phyloP scores from a whole-genome alignment of 2,329 filamentous ascomycete species.

The Aspergillus latus region DNA sequence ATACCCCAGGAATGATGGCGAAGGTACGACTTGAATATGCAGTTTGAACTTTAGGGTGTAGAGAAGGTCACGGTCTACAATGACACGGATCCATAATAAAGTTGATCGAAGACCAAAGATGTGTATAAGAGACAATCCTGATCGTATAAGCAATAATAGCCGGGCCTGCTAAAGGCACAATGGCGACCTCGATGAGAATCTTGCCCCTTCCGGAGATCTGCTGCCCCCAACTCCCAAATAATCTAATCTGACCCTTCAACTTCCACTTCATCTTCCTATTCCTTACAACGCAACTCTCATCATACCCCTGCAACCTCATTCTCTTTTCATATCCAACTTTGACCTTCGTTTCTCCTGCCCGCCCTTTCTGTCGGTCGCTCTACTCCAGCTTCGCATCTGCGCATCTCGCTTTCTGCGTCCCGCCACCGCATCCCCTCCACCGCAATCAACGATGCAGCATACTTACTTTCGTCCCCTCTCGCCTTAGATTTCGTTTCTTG shows the following conservation, averaged over 20 bases:
- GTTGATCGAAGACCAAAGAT: constrained; percentile 12
- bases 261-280: background rate
- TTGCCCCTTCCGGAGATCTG: constrained; percentile 14
- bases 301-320: background rate
- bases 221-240: constrained; percentile 8
- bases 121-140: too few species aligned
- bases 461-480: constrained; percentile 6
- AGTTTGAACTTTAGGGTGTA: background rate
- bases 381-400: background rate
- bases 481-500: background rate
- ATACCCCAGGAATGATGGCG: background rate
- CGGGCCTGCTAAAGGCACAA: background rate
- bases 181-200: background rate
- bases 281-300: background rate
- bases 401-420: constrained; percentile 1
- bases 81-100: constrained; percentile 10
- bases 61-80: background rate
- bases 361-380: constrained; percentile 17
- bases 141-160: constrained; percentile 1
- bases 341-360: constrained; percentile 13
- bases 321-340: background rate
- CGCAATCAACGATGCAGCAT: constrained; percentile 8
- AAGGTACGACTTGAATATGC: background rate
- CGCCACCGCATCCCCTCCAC: constrained; percentile 3
- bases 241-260: constrained; percentile 7